These are phyloP conservation scores for Lophiostoma macrostomum DNA, from an alignment of 495 filamentous ascomycete genomes.

Conservation along the genomic window DNA sequence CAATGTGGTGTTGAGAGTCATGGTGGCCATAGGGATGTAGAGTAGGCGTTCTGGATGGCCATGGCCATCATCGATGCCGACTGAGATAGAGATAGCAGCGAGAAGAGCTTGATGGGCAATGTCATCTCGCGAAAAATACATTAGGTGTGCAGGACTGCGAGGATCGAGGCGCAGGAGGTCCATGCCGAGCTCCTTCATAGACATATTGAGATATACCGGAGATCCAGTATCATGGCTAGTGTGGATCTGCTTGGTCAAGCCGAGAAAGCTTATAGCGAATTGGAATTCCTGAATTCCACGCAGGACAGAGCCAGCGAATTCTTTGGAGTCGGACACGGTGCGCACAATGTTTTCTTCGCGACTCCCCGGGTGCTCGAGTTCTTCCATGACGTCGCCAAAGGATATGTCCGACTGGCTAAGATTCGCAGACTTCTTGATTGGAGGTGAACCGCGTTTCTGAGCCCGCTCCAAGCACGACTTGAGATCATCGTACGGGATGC, in stretches of 20 bases:
- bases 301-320: conserved; percentile 85
- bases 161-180: conserved; percentile 92
- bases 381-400: conserved; percentile 73
- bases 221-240: conserved; percentile 60
- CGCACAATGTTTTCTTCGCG: conserved; percentile 73
- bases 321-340: conserved; percentile 87
- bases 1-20: conserved; percentile 88
- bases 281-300: conserved; percentile 94
- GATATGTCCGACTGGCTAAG: conserved; percentile 52
- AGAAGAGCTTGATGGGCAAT: conserved; percentile 93
- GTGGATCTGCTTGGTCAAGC: conserved; percentile 73
- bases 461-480: conserved; percentile 55
- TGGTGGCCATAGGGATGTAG: conserved; percentile 97
- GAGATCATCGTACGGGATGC: conserved; percentile 87
- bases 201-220: conserved; percentile 75
- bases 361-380: conserved; percentile 70
- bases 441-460: conserved; percentile 42
- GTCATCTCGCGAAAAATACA: conserved; percentile 95
- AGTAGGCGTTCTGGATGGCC: conserved; percentile 81
- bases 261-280: conserved; percentile 89
- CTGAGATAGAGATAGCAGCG: conserved; percentile 85
- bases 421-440: conserved; percentile 33
- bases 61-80: conserved; percentile 84
- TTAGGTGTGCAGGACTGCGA: conserved; percentile 90
- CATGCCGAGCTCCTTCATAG: conserved; percentile 93